Evolutionary conservation across 169 alveolate genomes (phyloP), one percentile per base, ranked within the genome.

Genomic region (Cryptosporidium andersoni): DNA sequence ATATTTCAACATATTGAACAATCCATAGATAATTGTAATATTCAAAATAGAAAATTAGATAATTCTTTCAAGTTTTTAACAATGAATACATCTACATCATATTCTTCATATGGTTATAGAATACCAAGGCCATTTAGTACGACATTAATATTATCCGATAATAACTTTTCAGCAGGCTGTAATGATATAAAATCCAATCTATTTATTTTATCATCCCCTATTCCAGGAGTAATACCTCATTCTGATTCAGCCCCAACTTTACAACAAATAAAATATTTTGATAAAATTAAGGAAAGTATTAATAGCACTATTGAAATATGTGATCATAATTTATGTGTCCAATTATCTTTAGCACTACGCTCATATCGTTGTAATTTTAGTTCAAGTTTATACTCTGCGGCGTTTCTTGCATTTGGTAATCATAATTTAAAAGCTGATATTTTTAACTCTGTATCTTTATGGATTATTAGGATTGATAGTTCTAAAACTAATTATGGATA

Each of bases 341-440:
- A 74, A 47, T 64, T 74, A 6, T 74, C 85, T 14, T 48, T 74
- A 9, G 56, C 85, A 43, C 9, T 74, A 43, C 39, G 85, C 9
- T 74, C 85, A 25, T 74, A 45, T 64, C 52, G 85, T 11, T 74
- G 85, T 25, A 48, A 74, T 62, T 55, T 74, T 9, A 74, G 40
- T 43, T 74, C 85, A 4, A 14, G 45, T 34, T 12, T 74, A 14
- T 74, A 74, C 47, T 58, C 45, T 42, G 55, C 85, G n/a, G 40
- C 12, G 4, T 43, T 60, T 34, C 49, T 74, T 6, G 5, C 68
- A 36, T 74, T 43, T 43, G 48, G 47, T 3, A 74, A 25, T 16
- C 42, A 43, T 14, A 51, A 74, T 8, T 74, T 53, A 7, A 74
- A 68, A 49, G 55, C 40, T 55, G 85, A 74, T 58, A 42, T 74